Evolutionary conservation across 1,284 basidiomycete genomes (phyloP), one percentile per base, ranked within the genome.

Genomic region (Tilletia walkeri): DNA sequence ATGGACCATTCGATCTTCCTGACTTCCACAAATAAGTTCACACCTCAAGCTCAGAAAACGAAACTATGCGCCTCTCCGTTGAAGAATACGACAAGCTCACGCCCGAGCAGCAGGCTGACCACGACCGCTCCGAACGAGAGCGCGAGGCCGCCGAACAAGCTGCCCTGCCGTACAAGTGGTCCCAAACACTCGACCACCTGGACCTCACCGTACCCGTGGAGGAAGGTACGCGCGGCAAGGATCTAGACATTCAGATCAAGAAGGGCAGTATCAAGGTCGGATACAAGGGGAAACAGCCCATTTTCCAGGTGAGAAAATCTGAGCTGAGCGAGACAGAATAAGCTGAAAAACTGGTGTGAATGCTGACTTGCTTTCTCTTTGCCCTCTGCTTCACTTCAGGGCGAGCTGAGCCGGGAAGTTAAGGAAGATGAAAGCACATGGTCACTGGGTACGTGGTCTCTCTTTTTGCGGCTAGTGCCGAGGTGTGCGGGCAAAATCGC

Each of bases 341-440:
- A 7, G 36, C 7, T 2, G 16, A 5, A 67, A 18, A 18, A 65
- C 66, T 2, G 65, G 16, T 7, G n/a, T 38, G 34, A n/a, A 1
- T 12, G 49, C 67, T 67, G 12, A 53, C 18, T 20, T 16, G 2
- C 9, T 45, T 30, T 1, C 24, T 47, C 24, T 30, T n/a, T 38
- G 34, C 34, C 5, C 20, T 34, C 49, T 38, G 54, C 67, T 39
- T 61, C 18, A 49, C 12, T 82, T 96, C 88, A 89, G 39, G 96
- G 96, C n/a, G 91, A 95, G 72, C 87, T 99, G 36, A 94, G 92
- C 85, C 91, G 91, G 78, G 93, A 95, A 71, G 91, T 99, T 86
- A 94, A 94, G 80, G 86, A 94, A 66, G 96, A 98, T 73, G 96
- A 99, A 69, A 96, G 94, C 74, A 97, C 94, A 24, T 99, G 96